Conservation (phyloP, 768 basidiomycete genomes). For the Paxillus ammoniavirescens region DNA sequence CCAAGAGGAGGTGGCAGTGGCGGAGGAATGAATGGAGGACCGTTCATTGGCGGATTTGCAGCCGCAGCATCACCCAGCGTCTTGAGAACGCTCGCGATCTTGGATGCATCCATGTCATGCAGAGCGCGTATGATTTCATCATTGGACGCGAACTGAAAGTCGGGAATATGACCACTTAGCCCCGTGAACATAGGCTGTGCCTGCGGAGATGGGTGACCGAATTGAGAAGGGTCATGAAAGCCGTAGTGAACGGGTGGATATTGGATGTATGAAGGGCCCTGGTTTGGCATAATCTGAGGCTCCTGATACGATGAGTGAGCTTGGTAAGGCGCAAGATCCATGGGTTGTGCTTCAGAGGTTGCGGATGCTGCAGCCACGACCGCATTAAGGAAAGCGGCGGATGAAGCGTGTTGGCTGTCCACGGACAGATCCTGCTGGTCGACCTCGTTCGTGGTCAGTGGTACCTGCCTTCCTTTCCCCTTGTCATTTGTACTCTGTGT, state of each 20-base stretch:
- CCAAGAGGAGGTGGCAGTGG: conserved; percentile 19
- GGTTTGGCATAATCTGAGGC: conserved; percentile 28
- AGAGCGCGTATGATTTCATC: conserved; percentile 74
- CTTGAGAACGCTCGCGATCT: conserved; percentile 66
- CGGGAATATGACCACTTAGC: conserved; percentile 27
- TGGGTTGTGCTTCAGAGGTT: conserved; percentile 35
- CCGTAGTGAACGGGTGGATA: conserved; percentile 30
- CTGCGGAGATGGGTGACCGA: conserved; percentile 24
- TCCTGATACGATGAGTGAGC: conserved; percentile 35
- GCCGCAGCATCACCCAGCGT: conserved; percentile 59
- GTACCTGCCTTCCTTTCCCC: conserved; percentile 33
- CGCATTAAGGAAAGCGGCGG: conserved; percentile 60
- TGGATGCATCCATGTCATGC: conserved; percentile 67
- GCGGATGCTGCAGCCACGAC: conserved; percentile 66
- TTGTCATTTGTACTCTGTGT: conserved; percentile 35
- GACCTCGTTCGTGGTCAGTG: conserved; percentile 26
- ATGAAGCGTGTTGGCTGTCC: conserved; percentile 44
- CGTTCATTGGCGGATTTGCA: conserved; percentile 33
- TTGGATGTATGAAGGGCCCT: conserved; percentile 25
- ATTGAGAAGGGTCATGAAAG: conserved; percentile 29
- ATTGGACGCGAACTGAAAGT: conserved; percentile 51
- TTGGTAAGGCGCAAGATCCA: conserved; percentile 26
- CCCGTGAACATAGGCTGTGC: conserved; percentile 27
- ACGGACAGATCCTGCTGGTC: conserved; percentile 17
- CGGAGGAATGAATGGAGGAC: conserved; percentile 19